These are phyloP conservation scores for Starmera quercuum DNA, from an alignment of 805 yeast species.

Conservation along the genomic window DNA sequence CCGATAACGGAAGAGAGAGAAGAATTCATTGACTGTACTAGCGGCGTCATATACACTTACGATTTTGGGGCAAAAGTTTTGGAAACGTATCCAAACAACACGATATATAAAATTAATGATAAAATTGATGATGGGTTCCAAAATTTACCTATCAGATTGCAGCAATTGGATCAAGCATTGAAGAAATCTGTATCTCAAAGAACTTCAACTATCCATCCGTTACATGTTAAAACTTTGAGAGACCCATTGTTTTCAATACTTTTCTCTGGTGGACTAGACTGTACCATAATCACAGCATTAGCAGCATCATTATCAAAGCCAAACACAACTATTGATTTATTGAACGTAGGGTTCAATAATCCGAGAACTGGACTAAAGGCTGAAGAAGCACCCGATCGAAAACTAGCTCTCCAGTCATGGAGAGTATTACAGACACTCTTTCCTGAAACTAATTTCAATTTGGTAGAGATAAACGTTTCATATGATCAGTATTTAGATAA, in stretches of 20 bases:
- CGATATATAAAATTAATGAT: constrained; percentile 14
- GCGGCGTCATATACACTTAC: constrained; percentile 41
- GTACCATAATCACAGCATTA: constrained; percentile 69
- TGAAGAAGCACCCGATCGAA: constrained; percentile 77
- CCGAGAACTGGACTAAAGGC: constrained; percentile 63
- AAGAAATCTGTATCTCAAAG: constrained; percentile 37
- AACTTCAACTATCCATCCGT: constrained; percentile 54
- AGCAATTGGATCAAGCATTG: constrained; percentile 22
- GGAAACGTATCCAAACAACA: constrained; percentile 5
- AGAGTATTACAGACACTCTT: constrained; percentile 36
- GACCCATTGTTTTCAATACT: constrained; percentile 46
- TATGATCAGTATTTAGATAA: constrained; percentile 55
- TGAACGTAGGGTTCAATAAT: constrained; percentile 90
- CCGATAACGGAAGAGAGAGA: constrained; percentile 22
- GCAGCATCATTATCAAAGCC: constrained; percentile 25
- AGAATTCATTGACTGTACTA: constrained; percentile 45
- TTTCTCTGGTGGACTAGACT: constrained; percentile 94
- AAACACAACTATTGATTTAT: constrained; percentile 49
- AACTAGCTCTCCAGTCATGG: constrained; percentile 62
- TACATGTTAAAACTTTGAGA: constrained; percentile 26
- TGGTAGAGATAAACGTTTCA: constrained; percentile 68
- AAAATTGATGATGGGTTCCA: constrained; percentile 13
- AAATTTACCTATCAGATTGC: constrained; percentile 6
- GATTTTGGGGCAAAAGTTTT: constrained; percentile 21
- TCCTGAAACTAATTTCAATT: constrained; percentile 30